Base-by-base conservation (phyloP, 2,329 filamentous ascomycete species). In the Aspergillus fijiensis region DNA sequence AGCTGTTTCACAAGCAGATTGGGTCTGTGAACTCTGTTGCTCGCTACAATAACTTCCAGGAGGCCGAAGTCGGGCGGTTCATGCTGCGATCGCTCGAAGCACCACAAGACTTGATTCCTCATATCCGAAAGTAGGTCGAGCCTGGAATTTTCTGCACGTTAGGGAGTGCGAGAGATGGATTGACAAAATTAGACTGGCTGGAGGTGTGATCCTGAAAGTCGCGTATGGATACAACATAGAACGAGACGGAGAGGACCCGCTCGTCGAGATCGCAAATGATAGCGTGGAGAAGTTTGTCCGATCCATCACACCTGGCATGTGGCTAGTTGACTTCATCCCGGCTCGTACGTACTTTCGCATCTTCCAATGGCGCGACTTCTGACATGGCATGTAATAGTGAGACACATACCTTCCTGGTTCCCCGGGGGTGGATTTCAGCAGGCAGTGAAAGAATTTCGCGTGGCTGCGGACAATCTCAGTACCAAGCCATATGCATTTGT, bases 181-280 rank as follows among this genome's bases (percentile, higher is more conserved):
- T 33, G 35, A n/a, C 16, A 39, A 21, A 2, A 12, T 7, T 25
- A 79, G 74, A n/a, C 69, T 76, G 48, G 74, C 77, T 0, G 78
- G 75, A 0, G 73, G 73, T 0, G 64, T 79, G 12, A 79, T 81
- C 27, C 61, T 81, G n/a, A 77, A 79, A 47, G 74, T 79, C n/a
- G 67, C 71, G 4, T 81, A 81, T 64, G 80, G 80, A 5, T 84
- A 84, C 61, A 80, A 70, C 0, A 70, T 76, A 23, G 76, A 79
- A 35, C 65, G 73, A 1, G 70, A 76, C 11, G 65, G 65, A 1
- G 55, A 59, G 12, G 82, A 84, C 58, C 77, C 78, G 4, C 68
- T 83, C 2, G 74, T 83, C 3, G 71, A 79, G 27, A 60, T 82
- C 10, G 75, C 76, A 0, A 74, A 75, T 2, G 62, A 72, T 25